Base-by-base conservation (phyloP, 768 basidiomycete genomes). In the Termitomyces eurrhizus region DNA sequence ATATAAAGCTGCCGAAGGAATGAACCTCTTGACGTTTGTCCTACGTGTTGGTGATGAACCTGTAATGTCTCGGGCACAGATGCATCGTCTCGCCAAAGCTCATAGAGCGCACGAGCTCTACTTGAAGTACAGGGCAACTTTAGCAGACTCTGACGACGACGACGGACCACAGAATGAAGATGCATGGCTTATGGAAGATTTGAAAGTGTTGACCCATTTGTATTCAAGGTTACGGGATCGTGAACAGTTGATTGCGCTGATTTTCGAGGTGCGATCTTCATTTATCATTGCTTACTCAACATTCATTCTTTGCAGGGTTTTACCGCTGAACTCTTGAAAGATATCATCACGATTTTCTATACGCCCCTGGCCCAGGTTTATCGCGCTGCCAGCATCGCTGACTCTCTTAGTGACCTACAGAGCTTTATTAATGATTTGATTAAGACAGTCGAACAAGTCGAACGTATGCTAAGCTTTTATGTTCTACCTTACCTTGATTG, bases 291-390 rank as follows among this genome's bases (percentile, higher is more conserved):
- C n/a, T 13, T 33, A 1, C 54, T 24, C 21, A 26, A 49, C 42
- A 44, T 45, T 32, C 32, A 37, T 57, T 32, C 5, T 42, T 45
- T 57, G 12, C 39, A 98, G 95, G 95, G 97, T 24, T 88, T 88
- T 49, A 98, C 97, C 0, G 88, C 96, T 2, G 97, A 98, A 37
- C 79, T 99, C 29, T 77, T 99, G 68, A 98, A 95, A 73, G 97
- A 99, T 71, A 98, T 99, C 61, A 93, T 99, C 67, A 98, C 97
- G 21, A 98, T 99, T 60, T 99, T 99, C 74, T 99, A 99, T 73
- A 77, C 95, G 0, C 97, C 97, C 2, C 78, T 99, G 29, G 97
- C 97, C 2, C 93, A 96, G 69, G 97, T 98, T 1, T 99, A 98
- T 76, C 87, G 92, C 67, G 97, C 97, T 11, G 97, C 97, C 6